A percentile compares a stretch with the other conserved stretches of the same genome.
Conservation (phyloP, 352 stramenopile genomes). For the Phytopythium cucurbitacearum region DNA sequence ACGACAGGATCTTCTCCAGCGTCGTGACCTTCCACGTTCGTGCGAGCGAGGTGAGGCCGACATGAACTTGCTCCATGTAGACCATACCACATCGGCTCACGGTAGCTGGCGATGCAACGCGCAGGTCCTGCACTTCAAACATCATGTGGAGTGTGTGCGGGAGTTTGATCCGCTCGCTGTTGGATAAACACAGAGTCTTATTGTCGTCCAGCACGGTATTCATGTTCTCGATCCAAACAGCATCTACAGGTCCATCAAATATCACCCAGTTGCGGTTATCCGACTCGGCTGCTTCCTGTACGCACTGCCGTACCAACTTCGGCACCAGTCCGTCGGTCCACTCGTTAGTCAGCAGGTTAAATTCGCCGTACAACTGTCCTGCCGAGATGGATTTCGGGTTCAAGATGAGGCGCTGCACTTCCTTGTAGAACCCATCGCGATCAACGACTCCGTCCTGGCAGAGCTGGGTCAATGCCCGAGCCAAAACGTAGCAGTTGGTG, state of each 20-base stretch:
- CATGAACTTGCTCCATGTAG: conserved; percentile 90
- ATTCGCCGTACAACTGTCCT: conserved; percentile 93
- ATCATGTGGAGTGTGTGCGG: conserved; percentile 89
- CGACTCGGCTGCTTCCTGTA: conserved; percentile 68
- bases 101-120: conserved; percentile 85
- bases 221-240: conserved; percentile 94
- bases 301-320: conserved; percentile 89
- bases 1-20: conserved; percentile 58
- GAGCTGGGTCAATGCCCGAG: conserved; percentile 66
- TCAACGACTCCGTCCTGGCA: conserved; percentile 78
- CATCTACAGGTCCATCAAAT: conserved; percentile 89
- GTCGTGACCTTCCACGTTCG: conserved; percentile 75
- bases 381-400: conserved; percentile 96
- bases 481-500: conserved; percentile 76
- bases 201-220: conserved; percentile 89
- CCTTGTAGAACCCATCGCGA: conserved; percentile 84
- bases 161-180: conserved; percentile 87
- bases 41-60: conserved; percentile 68
- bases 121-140: conserved; percentile 91
- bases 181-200: conserved; percentile 84
- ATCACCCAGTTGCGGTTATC: conserved; percentile 90
- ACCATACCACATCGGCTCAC: conserved; percentile 90
- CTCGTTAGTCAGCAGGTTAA: conserved; percentile 93
- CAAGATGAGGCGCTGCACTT: conserved; percentile 84
- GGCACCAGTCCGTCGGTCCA: conserved; percentile 93